Conservation (phyloP, 331 rosid species). For the Saraca asoca region DNA sequence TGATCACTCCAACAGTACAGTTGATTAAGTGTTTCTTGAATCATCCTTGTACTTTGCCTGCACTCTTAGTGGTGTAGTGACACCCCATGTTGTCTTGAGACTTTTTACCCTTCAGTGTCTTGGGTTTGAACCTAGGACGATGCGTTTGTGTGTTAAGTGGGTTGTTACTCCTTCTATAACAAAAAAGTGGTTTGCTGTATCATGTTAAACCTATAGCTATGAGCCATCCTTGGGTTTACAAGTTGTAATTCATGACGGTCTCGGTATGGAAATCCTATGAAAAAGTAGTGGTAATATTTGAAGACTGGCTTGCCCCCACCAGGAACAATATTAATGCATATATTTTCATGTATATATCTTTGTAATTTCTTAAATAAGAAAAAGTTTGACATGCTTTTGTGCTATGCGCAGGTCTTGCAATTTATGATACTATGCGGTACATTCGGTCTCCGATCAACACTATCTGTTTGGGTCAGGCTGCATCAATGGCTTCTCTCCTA, state of each 20-base stretch:
- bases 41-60: background rate
- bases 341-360: no score
- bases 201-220: background rate
- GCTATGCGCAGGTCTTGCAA: slow-evolving; percentile 75
- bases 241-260: background rate
- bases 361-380: background rate
- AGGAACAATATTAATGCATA: no score
- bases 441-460: slow-evolving; percentile 86
- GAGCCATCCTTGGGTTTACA: background rate
- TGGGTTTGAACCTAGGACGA: no score
- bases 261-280: background rate
- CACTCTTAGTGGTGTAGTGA: no score
- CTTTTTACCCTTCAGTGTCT: no score
- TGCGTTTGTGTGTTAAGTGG: no score
- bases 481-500: slow-evolving; percentile 95
- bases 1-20: background rate
- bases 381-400: slow-evolving; percentile 15
- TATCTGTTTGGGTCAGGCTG: slow-evolving; percentile 94
- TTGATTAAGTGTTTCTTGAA: background rate
- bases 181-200: background rate
- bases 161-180: no score
- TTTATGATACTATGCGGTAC: slow-evolving; percentile 97
- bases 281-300: background rate
- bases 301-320: background rate
- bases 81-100: no score